These are phyloP conservation scores for Aspergillus proliferans DNA, from an alignment of 2,329 filamentous ascomycete species.

Conservation along the genomic window DNA sequence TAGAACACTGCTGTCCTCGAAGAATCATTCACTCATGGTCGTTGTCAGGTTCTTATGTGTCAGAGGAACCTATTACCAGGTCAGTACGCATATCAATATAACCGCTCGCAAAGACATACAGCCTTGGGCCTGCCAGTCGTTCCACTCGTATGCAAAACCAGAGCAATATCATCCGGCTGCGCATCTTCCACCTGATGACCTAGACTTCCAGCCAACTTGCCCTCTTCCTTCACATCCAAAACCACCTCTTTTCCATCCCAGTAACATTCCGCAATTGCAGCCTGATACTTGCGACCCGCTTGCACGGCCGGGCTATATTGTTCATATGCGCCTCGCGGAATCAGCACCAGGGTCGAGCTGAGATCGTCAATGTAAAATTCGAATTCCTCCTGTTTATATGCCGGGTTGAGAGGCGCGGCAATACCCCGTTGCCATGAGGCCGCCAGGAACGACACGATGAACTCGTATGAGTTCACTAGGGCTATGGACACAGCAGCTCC, in stretches of 20 bases:
- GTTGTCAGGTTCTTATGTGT: slow-evolving; percentile 74
- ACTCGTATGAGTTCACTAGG: slow-evolving; percentile 77
- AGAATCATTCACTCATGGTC: slow-evolving; percentile 61
- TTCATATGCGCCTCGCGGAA: slow-evolving; percentile 64
- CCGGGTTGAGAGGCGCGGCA: slow-evolving; percentile 79
- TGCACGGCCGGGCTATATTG: slow-evolving; percentile 65
- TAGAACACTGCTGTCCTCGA: neutral
- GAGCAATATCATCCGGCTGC: slow-evolving; percentile 69
- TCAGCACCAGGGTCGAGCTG: slow-evolving; percentile 69
- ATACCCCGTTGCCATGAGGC: slow-evolving; percentile 76
- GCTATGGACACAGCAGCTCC: slow-evolving; percentile 74
- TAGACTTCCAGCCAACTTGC: slow-evolving; percentile 54
- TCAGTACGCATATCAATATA: slow-evolving; percentile 1
- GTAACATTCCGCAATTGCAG: slow-evolving; percentile 81
- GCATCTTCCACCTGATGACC: slow-evolving; percentile 47
- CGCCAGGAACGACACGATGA: slow-evolving; percentile 82
- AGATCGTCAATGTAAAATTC: slow-evolving; percentile 89
- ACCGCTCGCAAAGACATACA: slow-evolving; percentile 40
- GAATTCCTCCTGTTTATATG: slow-evolving; percentile 84
- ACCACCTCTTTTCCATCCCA: slow-evolving; percentile 67
- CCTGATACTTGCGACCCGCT: slow-evolving; percentile 71
- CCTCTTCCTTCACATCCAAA: slow-evolving; percentile 70
- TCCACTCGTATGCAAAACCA: slow-evolving; percentile 77
- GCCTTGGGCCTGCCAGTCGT: slow-evolving; percentile 83
- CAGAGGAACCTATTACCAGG: slow-evolving; percentile 55